Conservation (phyloP, 169 alveolate species). For the Plasmodium blacklocki region DNA sequence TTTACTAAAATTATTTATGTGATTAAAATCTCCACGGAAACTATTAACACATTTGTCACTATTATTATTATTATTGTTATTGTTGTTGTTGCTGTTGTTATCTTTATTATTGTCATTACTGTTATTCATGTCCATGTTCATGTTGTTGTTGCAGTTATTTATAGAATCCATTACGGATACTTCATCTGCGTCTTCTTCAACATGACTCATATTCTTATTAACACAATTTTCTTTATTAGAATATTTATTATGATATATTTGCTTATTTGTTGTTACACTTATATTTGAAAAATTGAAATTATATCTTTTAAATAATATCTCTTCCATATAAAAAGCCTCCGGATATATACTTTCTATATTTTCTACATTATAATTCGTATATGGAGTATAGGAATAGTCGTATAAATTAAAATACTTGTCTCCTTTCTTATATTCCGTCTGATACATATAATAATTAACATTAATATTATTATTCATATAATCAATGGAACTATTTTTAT, state of each 20-base stretch:
- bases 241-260: neutral
- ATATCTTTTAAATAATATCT: slow-evolving; percentile 44
- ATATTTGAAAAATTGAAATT: slow-evolving; percentile 48
- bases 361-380: slow-evolving; percentile 13
- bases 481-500: neutral
- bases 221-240: neutral
- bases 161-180: neutral
- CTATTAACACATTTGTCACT: neutral
- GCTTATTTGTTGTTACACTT: slow-evolving; percentile 29
- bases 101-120: neutral
- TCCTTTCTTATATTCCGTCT: neutral
- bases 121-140: neutral
- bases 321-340: slow-evolving; percentile 65
- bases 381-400: slow-evolving; percentile 59
- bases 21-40: neutral
- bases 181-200: neutral
- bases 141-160: neutral
- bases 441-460: neutral
- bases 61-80: neutral
- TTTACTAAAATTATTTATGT: neutral
- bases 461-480: neutral
- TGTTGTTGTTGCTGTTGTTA: neutral
- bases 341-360: slow-evolving; percentile 37
- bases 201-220: neutral
- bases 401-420: slow-evolving; percentile 18